Evolutionary conservation across 257 asterid genomes (phyloP), one percentile per base, ranked within the genome.

Genomic region (Capsicum pubescens): DNA sequence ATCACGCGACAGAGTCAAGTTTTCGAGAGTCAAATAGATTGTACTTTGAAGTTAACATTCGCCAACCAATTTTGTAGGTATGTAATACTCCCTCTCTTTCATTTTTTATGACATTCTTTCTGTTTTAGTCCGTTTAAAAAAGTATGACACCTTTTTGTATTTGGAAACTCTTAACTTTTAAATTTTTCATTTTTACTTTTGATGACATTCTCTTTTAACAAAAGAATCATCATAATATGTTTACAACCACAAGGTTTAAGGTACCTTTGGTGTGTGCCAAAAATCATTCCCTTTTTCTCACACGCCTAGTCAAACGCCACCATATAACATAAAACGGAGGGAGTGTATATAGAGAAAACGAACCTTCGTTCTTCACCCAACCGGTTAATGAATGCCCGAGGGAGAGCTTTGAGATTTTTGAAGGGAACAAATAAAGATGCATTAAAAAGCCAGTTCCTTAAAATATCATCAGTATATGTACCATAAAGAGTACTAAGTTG

Each of bases 371-470:
- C 44, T 68, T 17, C 13, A 16, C 76, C 76, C 50, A 68, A 5
- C 50, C 76, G 17, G 46, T 15, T 50, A 68, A 35, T 6, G 9
- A 13, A 68, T 35, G 9, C 2, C 11, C 1, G 17, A 9, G 48
- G 17, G 35, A 68, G 76, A 32, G 42, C 19, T 44, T 44, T 68
- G 46, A 68, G 76, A 36, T 26, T 68, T 35, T 68, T 68, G 46
- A 68, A 35, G 7, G 76, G 76, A 9, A 68, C 14, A 44, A 68
- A 68, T 10, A 68, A 44, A 68, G 76, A 68, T 36, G 76, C 76
- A 64, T 39, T 81, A 35, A 81, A 81, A 81, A 59, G 84, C 84
- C 84, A 81, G 0, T 81, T 64, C 3, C 0, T 26, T 42, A 74
- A 52, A 0, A 52, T 21, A 52, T 76, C 80, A 48, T 74, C 63